Percentiles rank a stretch among this genome's conserved stretches.
Conservation (phyloP, 345 rosid genomes). For the Euclidium syriacum region DNA sequence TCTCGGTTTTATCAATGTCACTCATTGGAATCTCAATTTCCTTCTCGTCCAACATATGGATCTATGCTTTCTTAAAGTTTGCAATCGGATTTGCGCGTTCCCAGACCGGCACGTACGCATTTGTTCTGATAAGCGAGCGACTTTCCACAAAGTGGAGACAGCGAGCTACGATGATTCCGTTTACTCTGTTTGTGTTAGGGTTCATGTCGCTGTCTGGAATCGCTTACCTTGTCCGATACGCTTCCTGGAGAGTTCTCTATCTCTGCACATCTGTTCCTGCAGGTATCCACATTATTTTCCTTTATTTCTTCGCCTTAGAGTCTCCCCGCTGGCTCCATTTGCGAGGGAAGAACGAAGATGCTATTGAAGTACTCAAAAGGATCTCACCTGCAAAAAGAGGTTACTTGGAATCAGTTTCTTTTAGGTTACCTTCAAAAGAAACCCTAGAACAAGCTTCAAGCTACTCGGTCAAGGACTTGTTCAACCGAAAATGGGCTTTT, state of each 20-base stretch:
- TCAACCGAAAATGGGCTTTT: constrained; percentile 30
- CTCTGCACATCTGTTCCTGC: constrained; percentile 43
- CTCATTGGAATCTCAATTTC: constrained; percentile 24
- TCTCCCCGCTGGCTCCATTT: constrained; percentile 54
- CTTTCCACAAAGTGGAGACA: constrained; percentile 45
- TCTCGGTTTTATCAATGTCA: constrained; percentile 32
- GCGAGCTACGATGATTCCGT: constrained; percentile 37
- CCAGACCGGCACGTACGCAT: constrained; percentile 34
- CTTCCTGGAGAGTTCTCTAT: constrained; percentile 45
- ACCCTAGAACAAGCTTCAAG: neutral
- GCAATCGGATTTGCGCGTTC: constrained; percentile 33
- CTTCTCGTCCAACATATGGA: constrained; percentile 36
- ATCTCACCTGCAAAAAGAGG: constrained; percentile 19
- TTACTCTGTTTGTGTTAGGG: constrained; percentile 44
- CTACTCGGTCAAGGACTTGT: constrained; percentile 23
- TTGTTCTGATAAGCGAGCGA: constrained; percentile 37
- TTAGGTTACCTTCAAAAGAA: neutral
- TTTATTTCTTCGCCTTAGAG: constrained; percentile 35
- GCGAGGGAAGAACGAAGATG: constrained; percentile 44
- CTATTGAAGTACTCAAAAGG: constrained; percentile 36
- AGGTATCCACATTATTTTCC: constrained; percentile 18
- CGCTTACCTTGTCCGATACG: constrained; percentile 36
- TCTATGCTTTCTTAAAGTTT: constrained; percentile 31
- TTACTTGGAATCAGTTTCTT: constrained; percentile 15
- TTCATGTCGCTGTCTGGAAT: constrained; percentile 44